A percentile compares a stretch with the other conserved stretches of the same genome.
Evolutionary conservation across 345 rosid species (phyloP).

Genomic region (Hypericum androsaemum): DNA sequence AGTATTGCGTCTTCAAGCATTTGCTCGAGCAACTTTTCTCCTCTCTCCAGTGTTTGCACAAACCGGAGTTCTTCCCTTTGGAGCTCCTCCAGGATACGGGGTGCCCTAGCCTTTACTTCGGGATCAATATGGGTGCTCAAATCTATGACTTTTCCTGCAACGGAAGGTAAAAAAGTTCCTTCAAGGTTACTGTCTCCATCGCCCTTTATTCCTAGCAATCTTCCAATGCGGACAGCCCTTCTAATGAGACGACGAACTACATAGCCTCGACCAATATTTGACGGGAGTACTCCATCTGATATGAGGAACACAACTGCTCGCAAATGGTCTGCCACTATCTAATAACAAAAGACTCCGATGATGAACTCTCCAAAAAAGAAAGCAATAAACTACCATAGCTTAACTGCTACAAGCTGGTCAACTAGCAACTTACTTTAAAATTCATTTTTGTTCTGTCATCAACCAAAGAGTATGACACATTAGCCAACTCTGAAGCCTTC

Average conservation of each 20-base stretch:
- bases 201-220: conserved; percentile 68
- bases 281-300: conserved; percentile 87
- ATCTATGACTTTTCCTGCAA: conserved; percentile 77
- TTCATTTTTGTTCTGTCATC: conserved; percentile 43
- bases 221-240: conserved; percentile 82
- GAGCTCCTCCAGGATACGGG: conserved; percentile 64
- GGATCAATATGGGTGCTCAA: conserved; percentile 61
- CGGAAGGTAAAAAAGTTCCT: conserved; percentile 59
- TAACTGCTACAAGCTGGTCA: conserved; percentile 2
- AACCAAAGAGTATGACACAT: conserved; percentile 49
- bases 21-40: conserved; percentile 73
- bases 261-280: conserved; percentile 93
- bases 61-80: conserved; percentile 80
- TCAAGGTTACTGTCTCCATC: conserved; percentile 43
- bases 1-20: conserved; percentile 55
- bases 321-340: conserved; percentile 87
- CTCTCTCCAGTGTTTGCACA: conserved; percentile 85
- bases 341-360: conserved; percentile 13
- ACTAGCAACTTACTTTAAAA: conserved; percentile 41
- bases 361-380: background rate
- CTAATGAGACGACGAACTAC: conserved; percentile 85
- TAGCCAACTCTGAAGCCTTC: conserved; percentile 60
- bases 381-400: background rate
- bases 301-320: conserved; percentile 82
- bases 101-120: conserved; percentile 47